Evolutionary conservation across 768 basidiomycete genomes (phyloP).

Genomic region (Phylloporus arenicola): DNA sequence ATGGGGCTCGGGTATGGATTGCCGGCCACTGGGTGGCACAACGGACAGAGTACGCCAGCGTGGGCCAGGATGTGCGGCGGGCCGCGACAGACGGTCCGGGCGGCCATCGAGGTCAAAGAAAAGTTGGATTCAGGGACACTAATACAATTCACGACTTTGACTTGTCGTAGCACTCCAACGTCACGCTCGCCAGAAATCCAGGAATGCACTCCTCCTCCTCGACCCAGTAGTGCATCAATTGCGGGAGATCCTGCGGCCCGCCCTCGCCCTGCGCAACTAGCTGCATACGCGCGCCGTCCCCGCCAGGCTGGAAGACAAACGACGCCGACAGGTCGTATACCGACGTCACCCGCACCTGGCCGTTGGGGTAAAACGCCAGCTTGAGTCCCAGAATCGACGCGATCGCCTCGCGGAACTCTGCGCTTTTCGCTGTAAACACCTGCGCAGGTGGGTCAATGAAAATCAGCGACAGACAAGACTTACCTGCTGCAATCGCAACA

Average conservation of each 20-base stretch:
- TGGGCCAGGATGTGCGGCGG: not conserved
- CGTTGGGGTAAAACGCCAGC: slow-evolving; percentile 86
- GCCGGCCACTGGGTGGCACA: not conserved
- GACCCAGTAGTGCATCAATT: slow-evolving; percentile 82
- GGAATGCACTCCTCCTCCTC: slow-evolving; percentile 81
- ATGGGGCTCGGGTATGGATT: slow-evolving; percentile 10
- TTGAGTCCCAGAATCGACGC: slow-evolving; percentile 87
- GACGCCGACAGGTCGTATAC: slow-evolving; percentile 82
- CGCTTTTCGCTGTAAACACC: slow-evolving; percentile 80
- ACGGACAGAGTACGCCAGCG: slow-evolving; percentile 5
- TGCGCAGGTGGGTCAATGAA: slow-evolving; percentile 22
- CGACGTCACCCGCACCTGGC: slow-evolving; percentile 85
- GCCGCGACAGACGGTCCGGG: slow-evolving; percentile 3
- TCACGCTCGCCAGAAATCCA: slow-evolving; percentile 84
- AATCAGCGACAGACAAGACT: not conserved
- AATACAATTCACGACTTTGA: slow-evolving; percentile 35
- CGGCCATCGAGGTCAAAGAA: not conserved
- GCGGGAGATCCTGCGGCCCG: slow-evolving; percentile 67
- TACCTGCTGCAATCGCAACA: slow-evolving; percentile 77
- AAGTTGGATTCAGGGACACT: not conserved
- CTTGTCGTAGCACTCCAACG: slow-evolving; percentile 82
- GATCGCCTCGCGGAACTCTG: slow-evolving; percentile 89
- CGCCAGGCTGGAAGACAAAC: slow-evolving; percentile 77
- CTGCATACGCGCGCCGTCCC: slow-evolving; percentile 55
- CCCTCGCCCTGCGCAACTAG: slow-evolving; percentile 70